These are phyloP conservation scores for Nidula microcarpa DNA, from an alignment of 768 basidiomycete species.

Conservation along the genomic window DNA sequence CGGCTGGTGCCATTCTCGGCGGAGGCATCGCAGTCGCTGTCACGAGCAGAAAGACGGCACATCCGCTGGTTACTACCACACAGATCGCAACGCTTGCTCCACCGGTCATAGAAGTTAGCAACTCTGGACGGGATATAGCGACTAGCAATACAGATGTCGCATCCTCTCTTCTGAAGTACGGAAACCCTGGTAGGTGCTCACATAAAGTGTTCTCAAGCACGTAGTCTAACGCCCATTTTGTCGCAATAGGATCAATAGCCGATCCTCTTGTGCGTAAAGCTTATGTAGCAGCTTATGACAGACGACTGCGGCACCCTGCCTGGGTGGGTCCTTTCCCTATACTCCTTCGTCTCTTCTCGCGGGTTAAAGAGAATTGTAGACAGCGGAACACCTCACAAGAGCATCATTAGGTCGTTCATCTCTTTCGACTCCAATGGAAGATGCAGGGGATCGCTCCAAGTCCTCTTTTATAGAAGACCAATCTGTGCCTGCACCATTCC, in stretches of 20 bases:
- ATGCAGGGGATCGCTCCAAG: conserved; percentile 64
- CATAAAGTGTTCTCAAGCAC: not conserved
- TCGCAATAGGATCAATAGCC: conserved; percentile 69
- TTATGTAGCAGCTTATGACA: conserved; percentile 89
- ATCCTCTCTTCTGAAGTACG: conserved; percentile 61
- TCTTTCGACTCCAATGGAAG: conserved; percentile 25
- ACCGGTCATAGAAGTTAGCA: conserved; percentile 44
- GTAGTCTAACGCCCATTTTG: not conserved
- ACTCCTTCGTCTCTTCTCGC: not conserved
- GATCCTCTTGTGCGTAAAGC: conserved; percentile 79
- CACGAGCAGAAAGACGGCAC: conserved; percentile 26
- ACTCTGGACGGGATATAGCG: conserved; percentile 38
- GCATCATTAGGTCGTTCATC: conserved; percentile 61
- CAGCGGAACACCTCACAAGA: conserved; percentile 90
- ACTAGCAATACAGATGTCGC: conserved; percentile 29
- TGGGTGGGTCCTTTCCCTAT: conserved; percentile 59
- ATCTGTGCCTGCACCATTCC: conserved; percentile 69
- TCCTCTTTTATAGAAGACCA: conserved; percentile 85
- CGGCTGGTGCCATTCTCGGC: conserved; percentile 79
- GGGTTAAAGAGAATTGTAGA: conserved; percentile 41
- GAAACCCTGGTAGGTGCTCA: conserved; percentile 65
- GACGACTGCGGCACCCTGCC: conserved; percentile 84
- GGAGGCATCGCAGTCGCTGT: conserved; percentile 64
- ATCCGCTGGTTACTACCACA: conserved; percentile 6
- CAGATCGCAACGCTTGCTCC: conserved; percentile 15